A percentile compares a stretch with the other conserved stretches of the same genome.
These are phyloP conservation scores for Penicillium cosmopolitanum DNA, from an alignment of 495 filamentous ascomycete genomes.

Conservation along the genomic window DNA sequence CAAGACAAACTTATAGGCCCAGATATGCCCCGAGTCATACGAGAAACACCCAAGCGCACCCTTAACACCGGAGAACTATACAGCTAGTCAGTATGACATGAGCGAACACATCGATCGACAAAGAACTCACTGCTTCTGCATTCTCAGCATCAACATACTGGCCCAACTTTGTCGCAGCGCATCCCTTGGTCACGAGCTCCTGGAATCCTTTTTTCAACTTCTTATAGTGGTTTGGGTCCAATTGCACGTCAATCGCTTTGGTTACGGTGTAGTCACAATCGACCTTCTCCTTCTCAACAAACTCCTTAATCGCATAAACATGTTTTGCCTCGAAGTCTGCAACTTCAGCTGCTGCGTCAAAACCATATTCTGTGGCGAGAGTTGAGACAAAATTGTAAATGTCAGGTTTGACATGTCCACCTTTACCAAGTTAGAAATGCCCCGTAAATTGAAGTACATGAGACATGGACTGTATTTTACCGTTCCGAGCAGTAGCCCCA, in stretches of 20 bases:
- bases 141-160: slow-evolving; percentile 18
- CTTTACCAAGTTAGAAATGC: slow-evolving; percentile 10
- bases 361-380: slow-evolving; percentile 30
- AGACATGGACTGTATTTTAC: slow-evolving; percentile 16
- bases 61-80: slow-evolving; percentile 49
- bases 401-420: slow-evolving; percentile 44
- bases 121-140: slow-evolving; percentile 25
- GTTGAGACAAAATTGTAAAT: slow-evolving; percentile 32
- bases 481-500: slow-evolving; percentile 74
- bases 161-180: slow-evolving; percentile 20
- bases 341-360: slow-evolving; percentile 38
- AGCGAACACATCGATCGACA: too few species aligned
- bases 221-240: slow-evolving; percentile 19
- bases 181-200: slow-evolving; percentile 23
- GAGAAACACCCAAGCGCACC: slow-evolving; percentile 48
- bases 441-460: not conserved
- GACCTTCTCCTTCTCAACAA: slow-evolving; percentile 35
- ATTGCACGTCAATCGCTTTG: slow-evolving; percentile 33
- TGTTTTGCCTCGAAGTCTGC: slow-evolving; percentile 38
- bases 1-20: slow-evolving; percentile 84
- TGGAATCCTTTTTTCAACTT: slow-evolving; percentile 32
- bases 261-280: slow-evolving; percentile 39
- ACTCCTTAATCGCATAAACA: slow-evolving; percentile 27
- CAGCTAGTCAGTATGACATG: slow-evolving; percentile 1
- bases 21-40: slow-evolving; percentile 53